Evolutionary conservation across 2,329 filamentous ascomycete species (phyloP).

Genomic region (Nigrospora sphaerica): DNA sequence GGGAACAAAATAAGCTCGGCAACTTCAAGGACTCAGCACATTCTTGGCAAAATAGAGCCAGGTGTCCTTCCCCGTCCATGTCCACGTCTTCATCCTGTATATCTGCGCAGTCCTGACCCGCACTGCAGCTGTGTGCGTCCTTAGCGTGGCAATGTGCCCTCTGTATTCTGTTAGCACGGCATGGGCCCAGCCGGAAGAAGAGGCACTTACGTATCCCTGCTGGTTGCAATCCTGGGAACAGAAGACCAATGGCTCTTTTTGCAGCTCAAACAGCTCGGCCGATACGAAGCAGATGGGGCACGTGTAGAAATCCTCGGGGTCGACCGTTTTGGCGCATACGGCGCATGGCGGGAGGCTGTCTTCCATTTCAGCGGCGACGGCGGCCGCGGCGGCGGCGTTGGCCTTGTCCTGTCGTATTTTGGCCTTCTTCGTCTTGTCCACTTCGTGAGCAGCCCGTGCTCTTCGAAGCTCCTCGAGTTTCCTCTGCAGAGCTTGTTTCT

Average conservation of each 20-base stretch:
- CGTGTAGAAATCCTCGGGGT: constrained; percentile 28
- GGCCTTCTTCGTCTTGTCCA: constrained; percentile 20
- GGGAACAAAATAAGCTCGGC: constrained; percentile 34
- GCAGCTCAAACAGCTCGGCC: constrained; percentile 25
- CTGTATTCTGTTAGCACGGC: constrained; percentile 22
- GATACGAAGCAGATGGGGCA: constrained; percentile 40
- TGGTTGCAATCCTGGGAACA: constrained; percentile 35
- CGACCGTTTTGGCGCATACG: constrained; percentile 27
- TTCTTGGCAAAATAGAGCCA: constrained; percentile 31
- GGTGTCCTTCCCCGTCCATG: constrained; percentile 25
- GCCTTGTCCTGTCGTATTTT: constrained; percentile 33
- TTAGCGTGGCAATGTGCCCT: constrained; percentile 29
- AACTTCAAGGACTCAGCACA: constrained; percentile 29
- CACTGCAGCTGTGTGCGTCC: constrained; percentile 32
- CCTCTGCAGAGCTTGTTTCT: constrained; percentile 24
- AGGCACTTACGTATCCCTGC: constrained; percentile 30
- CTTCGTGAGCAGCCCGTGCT: constrained; percentile 35
- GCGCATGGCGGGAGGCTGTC: constrained; percentile 31
- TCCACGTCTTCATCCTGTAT: constrained; percentile 29
- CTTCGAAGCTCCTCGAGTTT: constrained; percentile 39
- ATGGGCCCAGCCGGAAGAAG: neutral
- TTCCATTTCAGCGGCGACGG: constrained; percentile 23
- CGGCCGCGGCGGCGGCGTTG: constrained; percentile 24
- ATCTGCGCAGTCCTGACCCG: constrained; percentile 31
- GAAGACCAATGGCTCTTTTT: constrained; percentile 30